A percentile compares a stretch with the other conserved stretches of the same genome.
Conservation (phyloP, 2,329 filamentous ascomycete species). For the Aspergillus ruber region DNA sequence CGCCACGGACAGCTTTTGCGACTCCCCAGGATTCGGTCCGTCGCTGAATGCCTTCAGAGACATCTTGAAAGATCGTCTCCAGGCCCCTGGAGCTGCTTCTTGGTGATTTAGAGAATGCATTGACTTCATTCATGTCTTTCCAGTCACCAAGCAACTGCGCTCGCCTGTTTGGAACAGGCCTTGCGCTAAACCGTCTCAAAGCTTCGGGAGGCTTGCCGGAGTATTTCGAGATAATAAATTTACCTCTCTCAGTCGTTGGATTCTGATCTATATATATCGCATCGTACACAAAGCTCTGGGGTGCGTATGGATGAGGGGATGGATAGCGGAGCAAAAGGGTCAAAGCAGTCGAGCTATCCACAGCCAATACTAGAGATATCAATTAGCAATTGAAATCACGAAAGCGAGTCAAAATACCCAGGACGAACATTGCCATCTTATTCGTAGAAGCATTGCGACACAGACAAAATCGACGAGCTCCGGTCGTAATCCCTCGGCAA, state of each 20-base stretch:
- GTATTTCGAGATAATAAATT: constrained; percentile 41
- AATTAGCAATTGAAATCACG: constrained; percentile 18
- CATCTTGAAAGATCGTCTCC: constrained; percentile 43
- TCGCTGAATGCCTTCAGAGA: constrained; percentile 43
- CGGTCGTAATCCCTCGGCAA: constrained; percentile 74
- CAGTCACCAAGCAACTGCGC: constrained; percentile 24
- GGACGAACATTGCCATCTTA: constrained; percentile 75
- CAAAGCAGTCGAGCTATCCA: constrained; percentile 81
- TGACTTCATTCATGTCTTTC: constrained; percentile 21
- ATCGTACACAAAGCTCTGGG: constrained; percentile 78
- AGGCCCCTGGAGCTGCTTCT: constrained; percentile 36
- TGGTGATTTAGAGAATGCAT: constrained; percentile 30
- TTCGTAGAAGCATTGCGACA: constrained; percentile 84
- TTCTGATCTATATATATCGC: constrained; percentile 54
- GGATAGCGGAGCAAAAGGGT: constrained; percentile 81
- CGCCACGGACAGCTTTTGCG: constrained; percentile 43
- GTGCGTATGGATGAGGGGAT: constrained; percentile 56
- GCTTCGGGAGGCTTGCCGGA: constrained; percentile 38
- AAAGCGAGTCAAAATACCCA: constrained; percentile 7
- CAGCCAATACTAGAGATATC: constrained; percentile 59
- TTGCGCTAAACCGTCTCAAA: constrained; percentile 16
- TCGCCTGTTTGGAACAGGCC: constrained; percentile 11
- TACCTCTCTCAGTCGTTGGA: constrained; percentile 36
- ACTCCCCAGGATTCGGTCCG: constrained; percentile 46
- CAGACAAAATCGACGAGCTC: constrained; percentile 86